phyloP scores from a whole-genome alignment of 768 basidiomycete species.

The Candolleomyces eurysporus region DNA sequence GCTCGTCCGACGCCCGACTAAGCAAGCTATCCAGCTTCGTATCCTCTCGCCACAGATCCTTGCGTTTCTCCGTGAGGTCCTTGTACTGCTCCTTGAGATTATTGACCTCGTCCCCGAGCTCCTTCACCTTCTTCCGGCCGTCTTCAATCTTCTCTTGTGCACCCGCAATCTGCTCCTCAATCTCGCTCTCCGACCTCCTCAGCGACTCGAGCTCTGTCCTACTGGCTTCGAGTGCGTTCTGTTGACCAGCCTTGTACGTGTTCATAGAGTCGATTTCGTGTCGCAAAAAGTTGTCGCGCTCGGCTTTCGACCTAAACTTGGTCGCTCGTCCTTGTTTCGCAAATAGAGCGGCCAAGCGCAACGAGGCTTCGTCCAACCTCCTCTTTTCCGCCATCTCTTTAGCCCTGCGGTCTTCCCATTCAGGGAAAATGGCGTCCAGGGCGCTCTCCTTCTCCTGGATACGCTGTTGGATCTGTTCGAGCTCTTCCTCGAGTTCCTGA shows the following conservation, averaged over 20 bases:
- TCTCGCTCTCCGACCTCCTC: constrained; percentile 46
- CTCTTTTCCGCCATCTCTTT: constrained; percentile 56
- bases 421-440: constrained; percentile 63
- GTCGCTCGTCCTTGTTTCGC: constrained; percentile 88
- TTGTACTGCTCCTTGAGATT: constrained; percentile 65
- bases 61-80: constrained; percentile 74
- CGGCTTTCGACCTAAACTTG: constrained; percentile 78
- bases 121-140: constrained; percentile 52
- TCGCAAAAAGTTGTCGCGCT: constrained; percentile 81
- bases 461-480: constrained; percentile 55
- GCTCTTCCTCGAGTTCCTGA: constrained; percentile 61
- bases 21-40: constrained; percentile 81
- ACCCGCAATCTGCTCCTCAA: constrained; percentile 57
- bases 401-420: constrained; percentile 61
- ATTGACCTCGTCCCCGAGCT: constrained; percentile 59
- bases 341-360: constrained; percentile 70
- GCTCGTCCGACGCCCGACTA: constrained; percentile 73
- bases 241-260: constrained; percentile 56
- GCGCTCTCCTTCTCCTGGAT: constrained; percentile 62
- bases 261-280: constrained; percentile 75
- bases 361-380: constrained; percentile 71
- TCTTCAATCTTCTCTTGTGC: constrained; percentile 65
- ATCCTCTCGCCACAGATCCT: constrained; percentile 95
- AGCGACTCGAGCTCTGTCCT: constrained; percentile 48
- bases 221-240: constrained; percentile 52